Conservation (phyloP, 2,329 filamentous ascomycete species). For the Claviceps sp. region DNA sequence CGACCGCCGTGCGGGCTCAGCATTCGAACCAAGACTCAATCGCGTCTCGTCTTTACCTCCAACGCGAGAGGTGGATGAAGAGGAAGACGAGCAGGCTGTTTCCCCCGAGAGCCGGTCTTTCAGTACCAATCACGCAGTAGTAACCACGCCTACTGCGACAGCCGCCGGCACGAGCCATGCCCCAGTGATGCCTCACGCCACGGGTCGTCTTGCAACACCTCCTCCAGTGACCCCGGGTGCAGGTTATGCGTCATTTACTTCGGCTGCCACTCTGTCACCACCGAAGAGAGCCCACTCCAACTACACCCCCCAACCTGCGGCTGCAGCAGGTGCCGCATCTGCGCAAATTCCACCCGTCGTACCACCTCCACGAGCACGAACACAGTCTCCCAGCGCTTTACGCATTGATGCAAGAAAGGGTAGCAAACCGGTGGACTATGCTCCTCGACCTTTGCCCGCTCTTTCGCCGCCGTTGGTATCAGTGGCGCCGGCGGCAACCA, state of each 20-base stretch:
- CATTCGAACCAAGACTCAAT: constrained; percentile 40
- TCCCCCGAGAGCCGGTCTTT: constrained; percentile 13
- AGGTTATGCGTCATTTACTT: constrained; percentile 22
- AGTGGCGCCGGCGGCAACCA: constrained; percentile 17
- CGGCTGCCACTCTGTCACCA: constrained; percentile 35
- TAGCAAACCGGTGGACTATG: constrained; percentile 24
- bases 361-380: constrained; percentile 46
- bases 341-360: constrained; percentile 25
- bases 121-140: constrained; percentile 12
- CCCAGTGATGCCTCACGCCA: constrained; percentile 19
- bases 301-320: constrained; percentile 32
- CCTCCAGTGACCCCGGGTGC: constrained; percentile 30
- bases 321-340: constrained; percentile 19
- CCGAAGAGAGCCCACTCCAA: constrained; percentile 39
- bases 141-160: constrained; percentile 9
- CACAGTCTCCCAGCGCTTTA: constrained; percentile 44
- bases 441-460: constrained; percentile 41
- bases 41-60: constrained; percentile 45
- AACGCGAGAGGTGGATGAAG: constrained; percentile 50
- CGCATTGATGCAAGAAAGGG: constrained; percentile 21
- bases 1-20: constrained; percentile 38
- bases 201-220: constrained; percentile 30
- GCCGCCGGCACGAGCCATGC: constrained; percentile 24
- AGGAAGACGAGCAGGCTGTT: constrained; percentile 23
- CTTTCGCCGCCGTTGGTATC: constrained; percentile 24